Base-by-base conservation (phyloP, 352 stramenopile species). In the Sclerospora graminicola region DNA sequence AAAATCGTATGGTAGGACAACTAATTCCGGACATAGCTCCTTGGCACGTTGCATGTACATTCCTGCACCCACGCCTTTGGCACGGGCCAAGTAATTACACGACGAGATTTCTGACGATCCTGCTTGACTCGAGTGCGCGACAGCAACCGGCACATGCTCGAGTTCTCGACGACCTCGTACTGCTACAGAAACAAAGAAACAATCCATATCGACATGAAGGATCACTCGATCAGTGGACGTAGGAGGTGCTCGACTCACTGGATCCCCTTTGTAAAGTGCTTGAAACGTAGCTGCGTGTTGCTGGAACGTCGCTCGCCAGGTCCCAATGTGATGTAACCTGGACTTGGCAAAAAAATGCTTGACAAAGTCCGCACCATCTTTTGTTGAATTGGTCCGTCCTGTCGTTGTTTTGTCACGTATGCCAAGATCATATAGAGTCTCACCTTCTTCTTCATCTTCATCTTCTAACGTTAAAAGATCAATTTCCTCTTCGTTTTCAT, bases 131-230 rank as follows among this genome's bases (percentile, higher is more conserved):
- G 75, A 93, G 51, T 98, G 89, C 9, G 86, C 90, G 13, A 98
- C 87, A 9, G 87, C 90, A 5, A 98, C 82, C 0, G 94, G 88
- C 7, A 87, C 60, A 7, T 70, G 58, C 23, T 75, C 41, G 23
- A 79, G 62, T 24, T 89, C 67, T 1, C 89, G 84, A 40, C 73
- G 83, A 8, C 85, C 87, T 20, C 77, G 54, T 15, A 97, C 61
- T 9, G 79, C 85, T 6, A 98, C 93, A 8, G 82, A 69, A 2
- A 93, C 93, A 58, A 98, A 98, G 67, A 98, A 98, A 45, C 86
- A 97, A 62, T 98, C 94, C 93, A 98, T 98, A 60, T 98, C 94
- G 0, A 98, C 80, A 41, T 98, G 93, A 38, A 98, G 60, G 30
- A 98, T 89, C 30, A 94, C 89, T 0, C 88, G 78, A 13, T 84